A percentile compares a stretch with the other conserved stretches of the same genome.
Evolutionary conservation across 2,329 filamentous ascomycete species (phyloP).

Genomic region (Plectosphaerella sp.): DNA sequence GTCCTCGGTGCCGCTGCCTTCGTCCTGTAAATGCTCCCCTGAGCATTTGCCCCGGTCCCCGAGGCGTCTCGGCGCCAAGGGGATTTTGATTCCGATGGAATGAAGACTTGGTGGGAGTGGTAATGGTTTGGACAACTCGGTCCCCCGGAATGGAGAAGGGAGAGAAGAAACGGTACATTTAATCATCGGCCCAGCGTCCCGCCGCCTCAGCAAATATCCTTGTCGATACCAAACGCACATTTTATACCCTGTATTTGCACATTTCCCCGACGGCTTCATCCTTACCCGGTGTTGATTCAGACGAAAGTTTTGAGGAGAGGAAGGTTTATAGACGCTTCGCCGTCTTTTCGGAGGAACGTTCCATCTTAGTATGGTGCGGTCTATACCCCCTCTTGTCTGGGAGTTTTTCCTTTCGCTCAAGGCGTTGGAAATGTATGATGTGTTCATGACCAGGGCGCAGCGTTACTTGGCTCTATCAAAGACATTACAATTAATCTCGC

Average conservation of each 20-base stretch:
- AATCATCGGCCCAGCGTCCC: conserved; percentile 18
- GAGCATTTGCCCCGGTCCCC: neutral
- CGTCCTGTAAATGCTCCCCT: conserved; percentile 45
- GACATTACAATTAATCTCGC: neutral
- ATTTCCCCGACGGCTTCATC: conserved; percentile 28
- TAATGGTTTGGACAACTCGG: too few relatives aligned
- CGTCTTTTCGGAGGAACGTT: conserved; percentile 18
- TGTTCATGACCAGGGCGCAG: conserved; percentile 13
- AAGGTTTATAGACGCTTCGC: conserved; percentile 14
- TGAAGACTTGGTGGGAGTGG: conserved; percentile 19
- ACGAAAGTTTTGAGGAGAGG: neutral
- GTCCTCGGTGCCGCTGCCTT: conserved; percentile 55
- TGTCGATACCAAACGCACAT: conserved; percentile 20
- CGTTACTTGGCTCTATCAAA: conserved; percentile 3
- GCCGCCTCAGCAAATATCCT: conserved; percentile 19
- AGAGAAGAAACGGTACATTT: conserved; percentile 19
- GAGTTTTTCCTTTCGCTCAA: neutral
- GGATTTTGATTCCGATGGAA: conserved; percentile 12
- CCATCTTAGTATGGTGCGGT: conserved; percentile 9
- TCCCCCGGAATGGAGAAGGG: conserved; percentile 17
- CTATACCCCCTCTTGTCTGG: conserved; percentile 9
- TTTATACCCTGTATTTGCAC: conserved; percentile 34
- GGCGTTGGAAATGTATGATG: conserved; percentile 11
- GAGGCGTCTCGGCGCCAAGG: conserved; percentile 9
- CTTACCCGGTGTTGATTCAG: neutral